Base-by-base conservation (phyloP, 2,329 filamentous ascomycete genomes). In the Thielaviopsis punctulata region DNA sequence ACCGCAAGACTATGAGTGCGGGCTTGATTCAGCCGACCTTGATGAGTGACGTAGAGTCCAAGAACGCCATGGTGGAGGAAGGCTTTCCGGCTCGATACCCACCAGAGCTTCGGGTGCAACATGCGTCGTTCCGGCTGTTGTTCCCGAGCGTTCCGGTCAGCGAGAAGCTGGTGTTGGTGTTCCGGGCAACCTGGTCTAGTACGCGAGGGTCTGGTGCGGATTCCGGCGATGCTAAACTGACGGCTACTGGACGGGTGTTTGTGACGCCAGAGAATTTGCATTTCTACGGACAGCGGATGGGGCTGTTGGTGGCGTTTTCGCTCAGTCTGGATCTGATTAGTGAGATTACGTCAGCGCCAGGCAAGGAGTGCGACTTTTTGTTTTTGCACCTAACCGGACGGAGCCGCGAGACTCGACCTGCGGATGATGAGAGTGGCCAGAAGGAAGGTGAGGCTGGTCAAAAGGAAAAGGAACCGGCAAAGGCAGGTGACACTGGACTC, bases 271-370 rank as follows among this genome's bases (percentile, higher is more conserved):
- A 83, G 56, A 84, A 89, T 57, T 80, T 98, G 63, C 96, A 94
- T 65, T 96, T 98, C 62, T 98, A 95, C 66, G 93, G 89, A 60
- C 85, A 96, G 61, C 86, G 95, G 62, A 80, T 95, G 63, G 92
- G 92, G 5, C 74, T 98, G 5, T 84, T 96, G 1, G 73, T 95
- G 33, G 85, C 90, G 1, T 90, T 88, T 49, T 78, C 78, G 15
- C 78, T 93, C 49, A 79, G 75, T 52, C 72, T 98, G 53, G 76
- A 81, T 52, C 80, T 76, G 47, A 86, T 98, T 53, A 79, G 80
- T 8, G 92, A 96, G 65, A 86, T 96, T 43, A 87, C 87, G 1
- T 83, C 87, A 12, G 92, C 92, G 19, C 82, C 82, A 62, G 88
- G 95, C 60, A 95, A 87, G 62, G 92, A 98, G 66, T 94, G 89